Evolutionary conservation across 345 rosid species (phyloP).

Genomic region (Hibiscus tridactylites): DNA sequence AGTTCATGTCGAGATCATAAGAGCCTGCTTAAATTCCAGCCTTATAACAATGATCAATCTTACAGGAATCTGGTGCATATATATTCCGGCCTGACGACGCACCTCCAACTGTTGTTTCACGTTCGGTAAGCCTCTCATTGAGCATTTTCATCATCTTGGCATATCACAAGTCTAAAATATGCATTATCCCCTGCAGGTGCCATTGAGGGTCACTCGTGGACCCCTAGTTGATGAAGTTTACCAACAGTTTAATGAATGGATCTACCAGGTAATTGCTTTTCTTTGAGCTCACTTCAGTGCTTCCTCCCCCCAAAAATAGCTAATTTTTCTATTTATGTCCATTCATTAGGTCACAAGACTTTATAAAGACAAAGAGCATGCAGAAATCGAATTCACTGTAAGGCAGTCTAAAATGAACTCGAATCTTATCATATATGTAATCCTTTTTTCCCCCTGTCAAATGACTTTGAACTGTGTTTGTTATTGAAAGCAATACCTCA

Average conservation of each 20-base stretch:
- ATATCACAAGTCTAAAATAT: not conserved
- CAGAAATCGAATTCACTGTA: conserved; percentile 80
- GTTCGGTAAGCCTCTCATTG: conserved; percentile 32
- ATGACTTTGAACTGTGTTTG: not conserved
- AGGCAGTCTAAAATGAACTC: conserved; percentile 17
- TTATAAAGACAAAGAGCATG: conserved; percentile 72
- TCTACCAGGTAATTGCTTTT: conserved; percentile 46
- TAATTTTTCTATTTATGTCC: conserved; percentile 3
- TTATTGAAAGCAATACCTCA: not conserved
- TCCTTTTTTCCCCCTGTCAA: not conserved
- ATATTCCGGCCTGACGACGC: conserved; percentile 61
- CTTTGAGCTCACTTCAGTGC: not conserved
- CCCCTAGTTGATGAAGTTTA: conserved; percentile 66
- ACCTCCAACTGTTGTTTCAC: conserved; percentile 33
- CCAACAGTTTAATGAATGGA: conserved; percentile 75
- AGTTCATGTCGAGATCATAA: not conserved
- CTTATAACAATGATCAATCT: not conserved
- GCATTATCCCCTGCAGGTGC: conserved; percentile 29
- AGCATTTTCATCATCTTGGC: not conserved
- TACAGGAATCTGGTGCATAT: conserved; percentile 68
- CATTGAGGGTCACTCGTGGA: conserved; percentile 48
- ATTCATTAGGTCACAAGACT: conserved; percentile 50
- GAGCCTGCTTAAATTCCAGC: conserved; percentile 2
- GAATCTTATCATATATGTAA: not conserved
- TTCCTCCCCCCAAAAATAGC: not conserved